Evolutionary conservation across 768 basidiomycete species (phyloP).

Genomic region (Rossbeevera mucosa): DNA sequence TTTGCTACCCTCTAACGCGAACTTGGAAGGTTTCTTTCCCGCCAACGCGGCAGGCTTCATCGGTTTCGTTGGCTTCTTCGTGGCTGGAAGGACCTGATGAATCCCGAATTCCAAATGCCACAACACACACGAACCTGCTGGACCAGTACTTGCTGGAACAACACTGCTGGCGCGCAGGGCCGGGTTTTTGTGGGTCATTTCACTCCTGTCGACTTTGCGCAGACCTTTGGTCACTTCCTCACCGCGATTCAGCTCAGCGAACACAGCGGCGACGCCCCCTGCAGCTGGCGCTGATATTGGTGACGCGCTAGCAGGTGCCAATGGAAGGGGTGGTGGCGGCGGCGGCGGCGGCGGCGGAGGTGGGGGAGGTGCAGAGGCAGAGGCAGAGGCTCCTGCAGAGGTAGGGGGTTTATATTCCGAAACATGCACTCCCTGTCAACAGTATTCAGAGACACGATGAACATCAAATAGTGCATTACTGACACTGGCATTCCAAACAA

Average conservation of each 20-base stretch:
- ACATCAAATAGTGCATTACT: constrained; percentile 9
- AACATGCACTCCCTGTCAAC: constrained; percentile 49
- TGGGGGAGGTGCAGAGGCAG: constrained; percentile 48
- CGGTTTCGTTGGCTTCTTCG: constrained; percentile 73
- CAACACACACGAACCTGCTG: constrained; percentile 31
- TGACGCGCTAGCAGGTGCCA: constrained; percentile 34
- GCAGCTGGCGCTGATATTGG: constrained; percentile 40
- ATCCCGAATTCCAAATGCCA: neutral
- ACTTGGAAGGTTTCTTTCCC: constrained; percentile 90
- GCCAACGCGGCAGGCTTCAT: constrained; percentile 78
- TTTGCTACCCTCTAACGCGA: constrained; percentile 85
- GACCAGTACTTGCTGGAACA: constrained; percentile 43
- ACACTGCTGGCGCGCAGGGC: constrained; percentile 55
- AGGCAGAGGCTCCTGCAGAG: constrained; percentile 25
- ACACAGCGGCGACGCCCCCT: constrained; percentile 72
- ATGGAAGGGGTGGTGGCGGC: constrained; percentile 51
- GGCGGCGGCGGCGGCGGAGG: constrained; percentile 62
- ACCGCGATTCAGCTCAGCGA: constrained; percentile 87
- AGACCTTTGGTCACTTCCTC: constrained; percentile 86
- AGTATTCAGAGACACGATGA: neutral
- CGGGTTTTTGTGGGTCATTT: constrained; percentile 99
- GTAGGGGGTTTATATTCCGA: constrained; percentile 46
- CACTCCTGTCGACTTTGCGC: constrained; percentile 90
- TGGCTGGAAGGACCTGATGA: constrained; percentile 20
- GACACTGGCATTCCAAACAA: constrained; percentile 86